These are phyloP conservation scores for Pisolithus microcarpus DNA, from an alignment of 768 basidiomycete genomes.

Conservation along the genomic window DNA sequence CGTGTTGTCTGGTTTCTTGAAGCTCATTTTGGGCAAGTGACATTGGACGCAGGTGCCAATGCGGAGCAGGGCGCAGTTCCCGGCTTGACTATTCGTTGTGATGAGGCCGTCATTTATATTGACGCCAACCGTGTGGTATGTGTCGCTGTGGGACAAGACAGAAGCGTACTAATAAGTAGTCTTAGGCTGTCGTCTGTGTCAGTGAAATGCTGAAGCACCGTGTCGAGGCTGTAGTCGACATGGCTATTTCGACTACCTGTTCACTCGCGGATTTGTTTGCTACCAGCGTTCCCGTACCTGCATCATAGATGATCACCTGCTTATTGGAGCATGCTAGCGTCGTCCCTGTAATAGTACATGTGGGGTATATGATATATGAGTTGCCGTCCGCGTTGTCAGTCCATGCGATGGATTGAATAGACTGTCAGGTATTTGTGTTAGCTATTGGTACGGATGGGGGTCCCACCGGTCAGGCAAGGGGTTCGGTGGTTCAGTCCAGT, in stretches of 20 bases:
- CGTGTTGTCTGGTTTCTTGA: slow-evolving; percentile 76
- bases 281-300: not conserved
- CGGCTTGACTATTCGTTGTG: slow-evolving; percentile 65
- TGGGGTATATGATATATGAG: no score
- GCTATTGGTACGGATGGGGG: no score
- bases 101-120: slow-evolving; percentile 74
- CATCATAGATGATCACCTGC: not conserved
- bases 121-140: slow-evolving; percentile 69
- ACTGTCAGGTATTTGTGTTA: no score
- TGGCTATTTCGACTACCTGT: slow-evolving; percentile 74
- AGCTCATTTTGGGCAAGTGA: slow-evolving; percentile 91
- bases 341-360: no score
- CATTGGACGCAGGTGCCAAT: slow-evolving; percentile 61
- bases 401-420: no score
- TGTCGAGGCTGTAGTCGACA: slow-evolving; percentile 80
- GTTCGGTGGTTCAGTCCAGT: no score
- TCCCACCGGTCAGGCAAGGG: no score
- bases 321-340: no score
- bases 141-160: not conserved
- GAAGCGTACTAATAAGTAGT: not conserved
- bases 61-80: slow-evolving; percentile 43
- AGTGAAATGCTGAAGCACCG: slow-evolving; percentile 61
- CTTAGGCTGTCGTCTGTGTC: slow-evolving; percentile 56
- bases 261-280: slow-evolving; percentile 49
- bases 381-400: no score